phyloP scores from a whole-genome alignment of 768 basidiomycete genomes.

The Boletellus sp. region DNA sequence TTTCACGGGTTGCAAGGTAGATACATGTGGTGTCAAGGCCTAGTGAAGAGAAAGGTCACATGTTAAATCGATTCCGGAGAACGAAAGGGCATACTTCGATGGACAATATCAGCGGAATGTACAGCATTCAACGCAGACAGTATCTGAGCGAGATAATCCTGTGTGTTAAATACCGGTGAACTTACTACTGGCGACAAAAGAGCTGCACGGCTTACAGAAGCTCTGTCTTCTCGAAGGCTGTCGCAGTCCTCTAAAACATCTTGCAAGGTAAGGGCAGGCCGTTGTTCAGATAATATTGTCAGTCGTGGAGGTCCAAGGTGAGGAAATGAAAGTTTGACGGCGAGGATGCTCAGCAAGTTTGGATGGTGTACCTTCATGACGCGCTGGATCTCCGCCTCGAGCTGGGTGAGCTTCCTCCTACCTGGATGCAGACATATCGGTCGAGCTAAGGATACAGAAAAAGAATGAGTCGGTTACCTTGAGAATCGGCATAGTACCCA shows the following conservation, averaged over 20 bases:
- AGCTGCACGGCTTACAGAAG: slow-evolving; percentile 44
- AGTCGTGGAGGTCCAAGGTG: slow-evolving; percentile 52
- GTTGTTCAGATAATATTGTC: slow-evolving; percentile 67
- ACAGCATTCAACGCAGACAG: slow-evolving; percentile 65
- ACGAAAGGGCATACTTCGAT: slow-evolving; percentile 49
- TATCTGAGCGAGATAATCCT: slow-evolving; percentile 78
- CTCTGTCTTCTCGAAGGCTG: slow-evolving; percentile 67
- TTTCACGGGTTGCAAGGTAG: slow-evolving; percentile 53
- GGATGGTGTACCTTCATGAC: slow-evolving; percentile 57
- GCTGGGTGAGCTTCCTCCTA: slow-evolving; percentile 62
- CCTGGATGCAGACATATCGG: slow-evolving; percentile 32
- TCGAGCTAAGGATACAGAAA: background rate
- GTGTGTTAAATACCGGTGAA: slow-evolving; percentile 1
- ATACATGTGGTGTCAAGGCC: slow-evolving; percentile 59
- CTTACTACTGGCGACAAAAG: background rate
- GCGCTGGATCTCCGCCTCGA: slow-evolving; percentile 63
- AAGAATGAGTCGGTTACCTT: slow-evolving; percentile 39
- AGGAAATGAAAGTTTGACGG: slow-evolving; percentile 58
- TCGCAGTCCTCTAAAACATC: slow-evolving; percentile 78
- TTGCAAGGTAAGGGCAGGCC: slow-evolving; percentile 59
- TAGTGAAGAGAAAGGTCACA: slow-evolving; percentile 17
- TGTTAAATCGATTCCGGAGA: background rate
- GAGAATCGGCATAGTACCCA: slow-evolving; percentile 61
- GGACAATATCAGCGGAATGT: slow-evolving; percentile 63
- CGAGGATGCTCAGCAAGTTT: slow-evolving; percentile 65